Conservation (phyloP, 1,139 yeast species). For the Kurtzmaniella quercitrusa region DNA sequence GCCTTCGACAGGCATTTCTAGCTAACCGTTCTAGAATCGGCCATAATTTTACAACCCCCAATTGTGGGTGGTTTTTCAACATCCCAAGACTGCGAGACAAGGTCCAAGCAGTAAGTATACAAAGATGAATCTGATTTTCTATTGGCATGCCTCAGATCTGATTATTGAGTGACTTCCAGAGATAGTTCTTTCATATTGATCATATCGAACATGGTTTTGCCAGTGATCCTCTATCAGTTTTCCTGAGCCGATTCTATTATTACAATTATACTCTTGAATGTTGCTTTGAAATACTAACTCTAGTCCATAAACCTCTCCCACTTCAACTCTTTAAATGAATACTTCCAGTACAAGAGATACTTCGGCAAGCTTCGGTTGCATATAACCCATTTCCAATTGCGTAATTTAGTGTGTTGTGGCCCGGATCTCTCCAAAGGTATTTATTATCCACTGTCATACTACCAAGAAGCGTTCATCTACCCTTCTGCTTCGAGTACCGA, state of each 20-base stretch:
- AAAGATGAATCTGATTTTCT: background rate
- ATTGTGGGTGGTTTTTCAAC: constrained; percentile 33
- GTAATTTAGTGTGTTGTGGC: constrained; percentile 48
- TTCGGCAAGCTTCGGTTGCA: constrained; percentile 44
- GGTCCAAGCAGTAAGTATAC: constrained; percentile 30
- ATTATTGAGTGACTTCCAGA: no score
- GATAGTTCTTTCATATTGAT: background rate
- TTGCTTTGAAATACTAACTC: constrained; percentile 19
- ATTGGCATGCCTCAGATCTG: background rate
- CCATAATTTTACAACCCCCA: constrained; percentile 13
- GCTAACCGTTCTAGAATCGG: constrained; percentile 34
- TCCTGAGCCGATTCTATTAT: no score
- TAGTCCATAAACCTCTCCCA: constrained; percentile 22
- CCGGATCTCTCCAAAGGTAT: constrained; percentile 31
- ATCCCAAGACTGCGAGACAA: constrained; percentile 29
- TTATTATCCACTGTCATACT: constrained; percentile 38
- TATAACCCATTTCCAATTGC: constrained; percentile 53
- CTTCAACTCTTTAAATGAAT: constrained; percentile 24
- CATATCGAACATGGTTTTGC: no score
- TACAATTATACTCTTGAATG: no score
- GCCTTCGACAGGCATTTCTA: constrained; percentile 27
- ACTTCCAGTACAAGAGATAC: constrained; percentile 37
- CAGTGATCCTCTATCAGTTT: no score
- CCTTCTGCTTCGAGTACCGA: constrained; percentile 20
- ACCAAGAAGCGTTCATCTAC: constrained; percentile 22